Evolutionary conservation across 2,329 filamentous ascomycete genomes (phyloP).

Genomic region (Ceratocystis lukuohia): DNA sequence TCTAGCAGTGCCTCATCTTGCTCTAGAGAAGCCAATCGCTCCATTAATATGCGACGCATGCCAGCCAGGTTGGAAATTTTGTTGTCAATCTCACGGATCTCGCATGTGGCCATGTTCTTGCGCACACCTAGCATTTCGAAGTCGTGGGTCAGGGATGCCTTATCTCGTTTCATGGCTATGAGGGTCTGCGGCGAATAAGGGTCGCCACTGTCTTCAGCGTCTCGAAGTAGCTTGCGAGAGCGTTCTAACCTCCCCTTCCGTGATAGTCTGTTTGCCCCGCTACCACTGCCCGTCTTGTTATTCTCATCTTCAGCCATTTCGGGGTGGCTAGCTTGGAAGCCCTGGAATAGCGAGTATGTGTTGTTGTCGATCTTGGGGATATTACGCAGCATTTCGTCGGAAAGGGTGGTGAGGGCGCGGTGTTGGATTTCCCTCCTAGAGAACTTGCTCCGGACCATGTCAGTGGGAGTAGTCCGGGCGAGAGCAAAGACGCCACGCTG

Average conservation of each 20-base stretch:
- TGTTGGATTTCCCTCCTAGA: slow-evolving; percentile 89
- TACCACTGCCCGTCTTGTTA: not conserved
- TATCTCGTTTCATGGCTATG: slow-evolving; percentile 64
- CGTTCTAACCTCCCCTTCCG: slow-evolving; percentile 50
- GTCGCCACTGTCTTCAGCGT: slow-evolving; percentile 29
- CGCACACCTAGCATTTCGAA: slow-evolving; percentile 83
- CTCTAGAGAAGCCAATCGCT: slow-evolving; percentile 72
- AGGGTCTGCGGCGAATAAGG: slow-evolving; percentile 46
- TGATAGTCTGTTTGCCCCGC: slow-evolving; percentile 40
- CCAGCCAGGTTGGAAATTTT: slow-evolving; percentile 87
- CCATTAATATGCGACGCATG: slow-evolving; percentile 85
- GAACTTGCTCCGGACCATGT: slow-evolving; percentile 81
- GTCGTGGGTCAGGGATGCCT: slow-evolving; percentile 64
- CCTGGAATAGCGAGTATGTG: slow-evolving; percentile 86
- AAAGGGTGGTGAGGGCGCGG: slow-evolving; percentile 72
- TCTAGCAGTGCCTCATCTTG: slow-evolving; percentile 83
- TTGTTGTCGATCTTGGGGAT: slow-evolving; percentile 70
- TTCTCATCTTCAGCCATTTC: slow-evolving; percentile 46
- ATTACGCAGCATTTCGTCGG: slow-evolving; percentile 78
- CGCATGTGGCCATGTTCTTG: slow-evolving; percentile 94
- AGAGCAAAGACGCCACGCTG: slow-evolving; percentile 88
- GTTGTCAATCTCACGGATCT: slow-evolving; percentile 92
- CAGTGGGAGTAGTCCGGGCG: slow-evolving; percentile 80
- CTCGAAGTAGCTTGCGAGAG: slow-evolving; percentile 61
- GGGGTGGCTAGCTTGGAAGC: slow-evolving; percentile 82